Conservation (phyloP, 148 eudicot species). For the Cornus suecica region DNA sequence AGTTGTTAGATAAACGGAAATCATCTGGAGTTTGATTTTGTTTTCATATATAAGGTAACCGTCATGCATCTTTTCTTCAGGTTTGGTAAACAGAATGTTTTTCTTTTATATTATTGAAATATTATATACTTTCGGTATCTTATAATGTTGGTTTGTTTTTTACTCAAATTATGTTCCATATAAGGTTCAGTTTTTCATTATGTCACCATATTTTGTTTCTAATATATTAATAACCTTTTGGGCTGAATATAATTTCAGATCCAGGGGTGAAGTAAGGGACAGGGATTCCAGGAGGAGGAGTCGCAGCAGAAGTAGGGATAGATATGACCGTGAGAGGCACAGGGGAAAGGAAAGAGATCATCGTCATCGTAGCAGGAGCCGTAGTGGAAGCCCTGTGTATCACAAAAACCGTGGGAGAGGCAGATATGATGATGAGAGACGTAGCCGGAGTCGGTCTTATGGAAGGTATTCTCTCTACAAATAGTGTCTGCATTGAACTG, state of each 20-base stretch:
- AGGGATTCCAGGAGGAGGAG: slow-evolving; percentile 60
- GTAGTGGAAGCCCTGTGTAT: slow-evolving; percentile 65
- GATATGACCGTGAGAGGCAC: slow-evolving; percentile 58
- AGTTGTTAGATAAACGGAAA: background rate
- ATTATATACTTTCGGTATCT: background rate
- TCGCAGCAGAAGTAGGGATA: slow-evolving; percentile 73
- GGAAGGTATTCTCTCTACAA: slow-evolving; percentile 42
- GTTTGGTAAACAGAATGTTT: background rate
- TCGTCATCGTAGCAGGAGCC: slow-evolving; percentile 60
- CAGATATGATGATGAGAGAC: slow-evolving; percentile 65
- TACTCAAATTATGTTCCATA: too few relatives aligned
- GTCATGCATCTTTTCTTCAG: too few relatives aligned
- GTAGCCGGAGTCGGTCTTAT: slow-evolving; percentile 53
- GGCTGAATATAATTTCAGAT: slow-evolving; percentile 21
- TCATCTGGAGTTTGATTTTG: background rate
- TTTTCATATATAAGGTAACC: too few relatives aligned
- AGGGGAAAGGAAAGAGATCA: slow-evolving; percentile 60
- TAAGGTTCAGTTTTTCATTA: background rate
- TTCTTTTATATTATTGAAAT: background rate
- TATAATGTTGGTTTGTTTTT: background rate
- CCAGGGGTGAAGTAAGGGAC: slow-evolving; percentile 58
- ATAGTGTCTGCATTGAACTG: background rate
- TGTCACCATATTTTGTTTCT: background rate
- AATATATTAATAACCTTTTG: background rate
- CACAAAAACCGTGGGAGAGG: slow-evolving; percentile 66